phyloP scores from a whole-genome alignment of 1,139 yeast species.

The Candida mesenterica region DNA sequence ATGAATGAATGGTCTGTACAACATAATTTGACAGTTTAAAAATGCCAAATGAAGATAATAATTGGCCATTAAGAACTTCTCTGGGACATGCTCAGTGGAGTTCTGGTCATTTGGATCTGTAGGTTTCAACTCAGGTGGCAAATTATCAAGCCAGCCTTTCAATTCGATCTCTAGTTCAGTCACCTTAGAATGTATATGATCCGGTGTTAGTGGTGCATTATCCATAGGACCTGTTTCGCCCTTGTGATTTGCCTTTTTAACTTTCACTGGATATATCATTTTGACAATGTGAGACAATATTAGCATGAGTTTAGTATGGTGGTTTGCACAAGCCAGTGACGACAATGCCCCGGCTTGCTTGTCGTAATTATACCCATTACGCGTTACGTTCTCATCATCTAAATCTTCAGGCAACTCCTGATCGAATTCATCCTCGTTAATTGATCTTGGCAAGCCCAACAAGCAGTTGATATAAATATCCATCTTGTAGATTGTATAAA shows the following conservation, averaged over 20 bases:
- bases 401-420: constrained; percentile 83
- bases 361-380: constrained; percentile 46
- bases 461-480: constrained; percentile 88
- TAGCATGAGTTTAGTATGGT: constrained; percentile 70
- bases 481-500: constrained; percentile 89
- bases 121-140: constrained; percentile 75
- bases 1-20: constrained; percentile 90
- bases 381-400: constrained; percentile 85
- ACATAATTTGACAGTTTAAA: constrained; percentile 77
- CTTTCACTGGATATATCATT: constrained; percentile 44
- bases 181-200: constrained; percentile 59
- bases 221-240: no score
- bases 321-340: constrained; percentile 80
- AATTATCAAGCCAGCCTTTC: constrained; percentile 68
- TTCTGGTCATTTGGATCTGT: constrained; percentile 50
- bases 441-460: constrained; percentile 80
- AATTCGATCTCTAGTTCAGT: constrained; percentile 71
- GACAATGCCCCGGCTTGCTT: constrained; percentile 51
- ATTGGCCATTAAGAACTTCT: constrained; percentile 68
- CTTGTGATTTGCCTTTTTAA: constrained; percentile 11
- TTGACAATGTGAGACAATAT: constrained; percentile 44
- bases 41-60: constrained; percentile 74
- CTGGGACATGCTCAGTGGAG: constrained; percentile 46
- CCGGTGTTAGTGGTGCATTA: constrained; percentile 26
- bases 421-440: constrained; percentile 78